Percentiles rank a stretch among this genome's conserved stretches.
Conservation (phyloP, 208 protist genomes). For the Acanthamoeba divionensis region DNA sequence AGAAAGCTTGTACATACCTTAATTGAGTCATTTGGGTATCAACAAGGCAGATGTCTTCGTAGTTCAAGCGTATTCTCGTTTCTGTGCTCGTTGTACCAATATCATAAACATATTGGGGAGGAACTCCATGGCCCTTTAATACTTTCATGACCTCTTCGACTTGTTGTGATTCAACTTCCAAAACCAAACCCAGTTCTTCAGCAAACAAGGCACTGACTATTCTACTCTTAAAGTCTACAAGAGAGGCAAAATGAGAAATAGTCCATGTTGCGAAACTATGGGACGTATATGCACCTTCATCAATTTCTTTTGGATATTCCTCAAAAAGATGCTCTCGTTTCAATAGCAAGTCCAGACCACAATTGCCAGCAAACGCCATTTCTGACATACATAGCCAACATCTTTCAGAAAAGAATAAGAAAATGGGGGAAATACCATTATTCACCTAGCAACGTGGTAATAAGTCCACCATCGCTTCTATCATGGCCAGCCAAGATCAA, state of each 20-base stretch:
- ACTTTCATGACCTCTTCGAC: not conserved
- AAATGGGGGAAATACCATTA: not conserved
- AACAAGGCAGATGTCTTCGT: too few species aligned
- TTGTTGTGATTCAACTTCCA: constrained; percentile 68
- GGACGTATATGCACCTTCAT: too few species aligned
- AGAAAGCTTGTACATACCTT: too few species aligned
- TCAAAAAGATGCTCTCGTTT: too few species aligned
- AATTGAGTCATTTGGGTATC: too few species aligned
- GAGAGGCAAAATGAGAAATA: too few species aligned
- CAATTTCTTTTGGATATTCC: too few species aligned
- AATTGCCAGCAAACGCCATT: constrained; percentile 80
- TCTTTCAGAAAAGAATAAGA: not conserved
- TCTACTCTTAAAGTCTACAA: not conserved
- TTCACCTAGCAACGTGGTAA: constrained; percentile 62
- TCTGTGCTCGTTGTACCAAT: too few species aligned
- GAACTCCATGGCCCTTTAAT: too few species aligned
- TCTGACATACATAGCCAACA: not conserved
- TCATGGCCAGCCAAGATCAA: constrained; percentile 70
- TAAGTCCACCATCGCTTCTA: constrained; percentile 72
- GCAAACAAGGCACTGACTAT: constrained; percentile 72
- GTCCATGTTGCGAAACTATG: too few species aligned
- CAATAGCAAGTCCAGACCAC: constrained; percentile 63
- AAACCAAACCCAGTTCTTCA: constrained; percentile 78
- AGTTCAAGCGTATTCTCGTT: too few species aligned
- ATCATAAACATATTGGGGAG: not conserved